phyloP scores from a whole-genome alignment of 441 rosid species.

The Pelargonium citronellum region DNA sequence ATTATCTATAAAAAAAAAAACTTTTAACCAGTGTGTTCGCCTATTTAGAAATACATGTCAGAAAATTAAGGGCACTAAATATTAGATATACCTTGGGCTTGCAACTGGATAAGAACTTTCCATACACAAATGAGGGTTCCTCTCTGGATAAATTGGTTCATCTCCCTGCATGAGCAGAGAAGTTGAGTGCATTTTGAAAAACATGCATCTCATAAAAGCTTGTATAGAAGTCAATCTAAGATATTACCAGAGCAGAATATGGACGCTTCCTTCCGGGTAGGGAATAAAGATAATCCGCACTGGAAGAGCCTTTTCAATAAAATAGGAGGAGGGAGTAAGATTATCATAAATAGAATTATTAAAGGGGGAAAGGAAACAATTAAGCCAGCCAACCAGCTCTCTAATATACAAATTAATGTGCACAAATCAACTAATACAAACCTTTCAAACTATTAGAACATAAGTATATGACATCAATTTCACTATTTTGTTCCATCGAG shows the following conservation, averaged over 20 bases:
- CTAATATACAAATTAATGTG: no score
- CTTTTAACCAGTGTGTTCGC: not conserved
- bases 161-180: not conserved
- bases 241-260: not conserved
- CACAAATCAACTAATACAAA: not conserved
- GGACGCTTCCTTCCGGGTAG: constrained; percentile 2
- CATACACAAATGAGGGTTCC: not conserved
- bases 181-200: not conserved
- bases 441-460: constrained; percentile 2
- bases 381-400: not conserved
- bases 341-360: not conserved
- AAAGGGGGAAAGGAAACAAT: not conserved
- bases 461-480: not conserved
- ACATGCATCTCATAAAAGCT: not conserved
- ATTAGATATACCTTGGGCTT: constrained; percentile 4
- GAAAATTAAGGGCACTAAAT: not conserved
- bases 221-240: not conserved
- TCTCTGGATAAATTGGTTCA: not conserved
- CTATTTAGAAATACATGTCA: not conserved
- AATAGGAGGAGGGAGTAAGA: not conserved
- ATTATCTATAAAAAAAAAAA: no score
- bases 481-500: not conserved
- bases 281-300: not conserved
- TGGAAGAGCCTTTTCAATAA: not conserved
- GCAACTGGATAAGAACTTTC: constrained; percentile 4